Evolutionary conservation across 1,284 basidiomycete genomes (phyloP).

Genomic region (Mrakiaceae sp.): DNA sequence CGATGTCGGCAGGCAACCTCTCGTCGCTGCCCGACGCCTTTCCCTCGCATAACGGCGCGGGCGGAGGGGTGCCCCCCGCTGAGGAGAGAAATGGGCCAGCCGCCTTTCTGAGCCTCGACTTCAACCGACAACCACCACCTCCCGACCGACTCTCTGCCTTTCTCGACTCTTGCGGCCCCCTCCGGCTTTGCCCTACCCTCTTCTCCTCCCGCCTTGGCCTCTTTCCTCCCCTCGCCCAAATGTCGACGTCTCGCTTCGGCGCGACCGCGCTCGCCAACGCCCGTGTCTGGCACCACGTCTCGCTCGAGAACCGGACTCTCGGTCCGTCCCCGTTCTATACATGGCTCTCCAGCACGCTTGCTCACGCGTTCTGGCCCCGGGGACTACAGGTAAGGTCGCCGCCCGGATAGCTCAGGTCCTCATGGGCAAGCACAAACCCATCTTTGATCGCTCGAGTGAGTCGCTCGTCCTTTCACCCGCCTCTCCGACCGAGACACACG

Average conservation of each 20-base stretch:
- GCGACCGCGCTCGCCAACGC: slow-evolving; percentile 89
- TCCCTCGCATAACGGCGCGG: too few relatives aligned
- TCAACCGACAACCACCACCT: neutral
- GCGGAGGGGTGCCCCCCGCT: too few relatives aligned
- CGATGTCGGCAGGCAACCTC: too few relatives aligned
- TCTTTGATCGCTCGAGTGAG: slow-evolving; percentile 81
- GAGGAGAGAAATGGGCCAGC: too few relatives aligned
- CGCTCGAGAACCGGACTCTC: slow-evolving; percentile 76
- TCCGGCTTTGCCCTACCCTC: neutral
- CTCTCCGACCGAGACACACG: neutral
- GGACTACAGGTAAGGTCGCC: slow-evolving; percentile 58
- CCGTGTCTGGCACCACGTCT: slow-evolving; percentile 90
- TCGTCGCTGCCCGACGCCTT: too few relatives aligned
- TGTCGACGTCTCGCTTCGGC: slow-evolving; percentile 8
- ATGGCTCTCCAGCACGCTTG: neutral
- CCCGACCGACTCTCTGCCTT: neutral
- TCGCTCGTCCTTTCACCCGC: slow-evolving; percentile 15
- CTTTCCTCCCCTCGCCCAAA: neutral
- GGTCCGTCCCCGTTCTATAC: slow-evolving; percentile 28
- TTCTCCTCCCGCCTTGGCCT: neutral
- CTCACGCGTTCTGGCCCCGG: neutral
- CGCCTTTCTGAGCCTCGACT: too few relatives aligned
- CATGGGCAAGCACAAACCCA: slow-evolving; percentile 99
- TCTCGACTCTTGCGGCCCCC: neutral
- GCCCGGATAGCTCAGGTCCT: slow-evolving; percentile 85